Evolutionary conservation across 345 rosid species (phyloP), one percentile per base, ranked within the genome.

Genomic region (Populus nigra): DNA sequence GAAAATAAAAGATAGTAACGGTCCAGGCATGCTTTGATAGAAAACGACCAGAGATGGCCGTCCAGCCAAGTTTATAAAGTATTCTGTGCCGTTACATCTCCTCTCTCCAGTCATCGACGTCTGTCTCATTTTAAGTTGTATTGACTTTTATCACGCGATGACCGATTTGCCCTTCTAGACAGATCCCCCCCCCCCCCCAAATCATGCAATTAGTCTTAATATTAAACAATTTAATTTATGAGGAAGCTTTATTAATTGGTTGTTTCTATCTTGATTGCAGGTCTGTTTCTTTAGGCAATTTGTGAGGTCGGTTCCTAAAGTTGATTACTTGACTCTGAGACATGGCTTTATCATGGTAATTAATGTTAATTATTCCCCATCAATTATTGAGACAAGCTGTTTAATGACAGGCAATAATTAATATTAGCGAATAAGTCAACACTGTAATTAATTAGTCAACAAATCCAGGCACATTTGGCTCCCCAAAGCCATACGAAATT

Each of bases 391-490:
- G 22, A 69, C 31, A 27, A 20, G 22, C 11, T 41, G 12, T 23
- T 69, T 1, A 55, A 11, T 29, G 36, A 8, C 1, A 9, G 23
- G 3, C 35, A 5, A 53, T 41, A 29, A 29, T 3, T 41, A 41
- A 10, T 41, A 10, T 41, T 41, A 41, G 45, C 10, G 13, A 10
- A 2, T 15, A 41, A 41, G 45, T 41, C 45, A 41, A 41, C 45
- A 11, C 13, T 41, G 45, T 41, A 41, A 10, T 41, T 10, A 41
- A 41, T 41, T 16, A 11, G 5, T 65, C 43, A n/a, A 23, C 22
- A 49, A 33, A 76, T 80, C 65, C 83, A 88, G 90, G 90, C 88
- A 11, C 90, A 88, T 79, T 83, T 88, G 69, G 84, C 86, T 8
- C 90, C 90, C 33, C 78, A 78, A 77, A 87, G 87, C 80, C 79